Conservation (phyloP, 108 stramenopile genomes). For the Nitzschia sp. region DNA sequence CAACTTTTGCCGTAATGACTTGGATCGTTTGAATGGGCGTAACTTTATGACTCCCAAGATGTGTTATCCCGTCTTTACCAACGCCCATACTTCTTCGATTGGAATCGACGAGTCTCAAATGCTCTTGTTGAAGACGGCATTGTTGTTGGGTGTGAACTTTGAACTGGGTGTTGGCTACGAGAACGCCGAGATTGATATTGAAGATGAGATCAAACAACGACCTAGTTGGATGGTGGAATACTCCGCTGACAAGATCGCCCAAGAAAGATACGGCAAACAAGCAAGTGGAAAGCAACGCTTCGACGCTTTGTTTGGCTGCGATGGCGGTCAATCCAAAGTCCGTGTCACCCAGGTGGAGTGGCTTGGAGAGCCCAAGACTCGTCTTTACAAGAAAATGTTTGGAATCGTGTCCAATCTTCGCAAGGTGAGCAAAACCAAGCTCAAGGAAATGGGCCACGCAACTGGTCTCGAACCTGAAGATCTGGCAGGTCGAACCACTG, state of each 20-base stretch:
- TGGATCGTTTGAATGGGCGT: too few species aligned
- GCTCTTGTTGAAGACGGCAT: slow-evolving; percentile 19
- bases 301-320: too few species aligned
- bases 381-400: too few species aligned
- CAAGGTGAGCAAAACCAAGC: too few species aligned
- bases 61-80: slow-evolving; percentile 29
- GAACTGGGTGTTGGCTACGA: slow-evolving; percentile 18
- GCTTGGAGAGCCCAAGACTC: too few species aligned
- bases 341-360: too few species aligned
- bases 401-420: too few species aligned
- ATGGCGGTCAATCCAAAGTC: too few species aligned
- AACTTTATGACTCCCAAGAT: slow-evolving; percentile 30
- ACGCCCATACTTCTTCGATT: slow-evolving; percentile 22
- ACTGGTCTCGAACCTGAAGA: too few species aligned
- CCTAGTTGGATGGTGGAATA: slow-evolving; percentile 19
- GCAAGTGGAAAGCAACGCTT: slow-evolving; percentile 8
- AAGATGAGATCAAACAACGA: slow-evolving; percentile 7
- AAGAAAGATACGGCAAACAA: slow-evolving; percentile 9
- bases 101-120: slow-evolving; percentile 25
- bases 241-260: slow-evolving; percentile 11
- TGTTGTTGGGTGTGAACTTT: slow-evolving; percentile 20
- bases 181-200: slow-evolving; percentile 17
- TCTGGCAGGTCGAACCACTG: too few species aligned
- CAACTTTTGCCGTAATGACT: too few species aligned
- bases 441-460: too few species aligned